Evolutionary conservation across 345 rosid genomes (phyloP).

Genomic region (Salix brachista): DNA sequence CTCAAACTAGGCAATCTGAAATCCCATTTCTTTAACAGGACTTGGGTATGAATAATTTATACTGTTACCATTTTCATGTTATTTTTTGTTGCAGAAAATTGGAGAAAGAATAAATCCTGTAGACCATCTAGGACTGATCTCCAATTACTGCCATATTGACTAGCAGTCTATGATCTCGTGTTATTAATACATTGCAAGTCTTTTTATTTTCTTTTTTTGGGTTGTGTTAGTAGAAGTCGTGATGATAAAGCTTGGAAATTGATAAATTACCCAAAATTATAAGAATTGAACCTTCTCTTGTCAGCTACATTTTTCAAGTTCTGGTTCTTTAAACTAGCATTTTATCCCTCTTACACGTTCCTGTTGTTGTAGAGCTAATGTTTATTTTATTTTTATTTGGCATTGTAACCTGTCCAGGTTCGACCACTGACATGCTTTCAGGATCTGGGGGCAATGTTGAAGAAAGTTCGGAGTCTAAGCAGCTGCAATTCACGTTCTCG

Average conservation of each 20-base stretch:
- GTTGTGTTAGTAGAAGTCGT: background rate
- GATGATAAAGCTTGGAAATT: background rate
- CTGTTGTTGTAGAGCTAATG: background rate
- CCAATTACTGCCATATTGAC: background rate
- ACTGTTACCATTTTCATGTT: background rate
- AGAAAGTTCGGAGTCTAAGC: constrained; percentile 56
- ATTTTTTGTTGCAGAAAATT: too few species aligned
- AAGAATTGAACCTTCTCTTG: background rate
- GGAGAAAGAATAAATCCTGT: background rate
- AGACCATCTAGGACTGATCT: background rate
- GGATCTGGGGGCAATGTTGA: constrained; percentile 55
- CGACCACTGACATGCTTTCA: constrained; percentile 73
- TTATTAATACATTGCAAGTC: background rate
- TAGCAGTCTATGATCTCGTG: background rate
- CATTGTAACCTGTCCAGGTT: constrained; percentile 37
- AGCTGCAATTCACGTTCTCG: constrained; percentile 49
- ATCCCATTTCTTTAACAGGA: background rate
- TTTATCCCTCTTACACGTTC: background rate
- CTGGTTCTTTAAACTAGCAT: background rate
- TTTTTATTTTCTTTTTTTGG: background rate
- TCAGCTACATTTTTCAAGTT: background rate
- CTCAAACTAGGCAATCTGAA: background rate
- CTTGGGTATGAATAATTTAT: background rate
- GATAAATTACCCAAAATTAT: background rate
- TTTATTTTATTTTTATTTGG: constrained; percentile 1